phyloP scores from a whole-genome alignment of 192 early-diverging fungal species.

The Coemansia sp. region DNA sequence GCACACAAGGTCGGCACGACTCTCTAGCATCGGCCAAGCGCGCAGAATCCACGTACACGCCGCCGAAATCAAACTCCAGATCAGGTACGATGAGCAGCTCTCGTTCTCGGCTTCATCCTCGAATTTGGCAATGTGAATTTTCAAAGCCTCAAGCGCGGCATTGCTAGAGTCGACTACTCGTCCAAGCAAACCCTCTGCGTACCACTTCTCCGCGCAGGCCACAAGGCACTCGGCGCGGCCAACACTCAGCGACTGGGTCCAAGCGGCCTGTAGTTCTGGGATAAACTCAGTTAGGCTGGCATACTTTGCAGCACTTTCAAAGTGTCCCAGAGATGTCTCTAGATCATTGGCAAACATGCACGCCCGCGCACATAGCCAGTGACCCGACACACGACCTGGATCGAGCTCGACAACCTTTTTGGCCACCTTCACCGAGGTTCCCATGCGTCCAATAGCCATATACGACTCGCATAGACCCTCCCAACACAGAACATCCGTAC shows the following conservation, averaged over 20 bases:
- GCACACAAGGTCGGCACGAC: slow-evolving; percentile 5
- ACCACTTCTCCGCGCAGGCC: slow-evolving; percentile 30
- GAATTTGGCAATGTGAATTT: background rate
- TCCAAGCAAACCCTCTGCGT: slow-evolving; percentile 62
- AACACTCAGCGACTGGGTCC: slow-evolving; percentile 24
- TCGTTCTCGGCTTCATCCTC: slow-evolving; percentile 13
- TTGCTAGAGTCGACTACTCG: slow-evolving; percentile 62
- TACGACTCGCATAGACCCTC: slow-evolving; percentile 80
- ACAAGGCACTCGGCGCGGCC: slow-evolving; percentile 35
- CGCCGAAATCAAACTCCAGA: slow-evolving; percentile 66
- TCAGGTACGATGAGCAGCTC: slow-evolving; percentile 36
- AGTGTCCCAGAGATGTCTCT: slow-evolving; percentile 21
- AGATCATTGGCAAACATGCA: slow-evolving; percentile 16
- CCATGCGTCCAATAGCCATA: slow-evolving; percentile 61
- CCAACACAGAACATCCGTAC: slow-evolving; percentile 69
- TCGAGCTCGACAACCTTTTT: slow-evolving; percentile 68
- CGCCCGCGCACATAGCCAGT: slow-evolving; percentile 44
- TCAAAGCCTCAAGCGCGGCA: slow-evolving; percentile 41
- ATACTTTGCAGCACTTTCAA: slow-evolving; percentile 15
- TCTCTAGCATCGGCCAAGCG: slow-evolving; percentile 9
- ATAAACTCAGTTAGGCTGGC: slow-evolving; percentile 3
- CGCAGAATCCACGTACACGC: slow-evolving; percentile 54
- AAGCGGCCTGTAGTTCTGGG: slow-evolving; percentile 8
- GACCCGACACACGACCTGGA: slow-evolving; percentile 39
- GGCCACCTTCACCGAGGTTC: slow-evolving; percentile 61